Evolutionary conservation across 108 stramenopile species (phyloP).

Genomic region (Poteriospumella lacustris): DNA sequence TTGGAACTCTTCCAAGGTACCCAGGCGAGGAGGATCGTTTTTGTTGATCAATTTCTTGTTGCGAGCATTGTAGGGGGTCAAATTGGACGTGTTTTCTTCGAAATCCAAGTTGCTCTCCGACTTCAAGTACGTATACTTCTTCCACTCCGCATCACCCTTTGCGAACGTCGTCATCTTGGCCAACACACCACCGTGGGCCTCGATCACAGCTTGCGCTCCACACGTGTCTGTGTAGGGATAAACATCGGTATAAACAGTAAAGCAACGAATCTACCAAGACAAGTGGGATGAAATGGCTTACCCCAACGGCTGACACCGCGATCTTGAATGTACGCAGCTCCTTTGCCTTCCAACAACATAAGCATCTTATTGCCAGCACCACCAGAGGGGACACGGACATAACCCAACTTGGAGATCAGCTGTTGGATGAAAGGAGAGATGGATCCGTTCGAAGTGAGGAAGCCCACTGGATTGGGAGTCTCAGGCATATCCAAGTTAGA

Average conservation of each 20-base stretch:
- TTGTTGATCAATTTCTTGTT: conserved; percentile 9
- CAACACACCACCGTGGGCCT: conserved; percentile 56
- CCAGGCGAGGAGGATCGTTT: conserved; percentile 30
- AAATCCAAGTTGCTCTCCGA: conserved; percentile 56
- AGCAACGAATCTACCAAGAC: too few species aligned
- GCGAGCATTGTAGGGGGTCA: conserved; percentile 55
- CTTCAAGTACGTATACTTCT: conserved; percentile 52
- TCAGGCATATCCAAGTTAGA: conserved; percentile 29
- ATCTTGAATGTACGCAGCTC: conserved; percentile 57
- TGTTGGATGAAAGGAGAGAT: conserved; percentile 57
- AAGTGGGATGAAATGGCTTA: too few species aligned
- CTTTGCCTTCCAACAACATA: conserved; percentile 50
- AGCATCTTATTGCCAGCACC: conserved; percentile 65
- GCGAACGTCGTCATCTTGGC: conserved; percentile 48
- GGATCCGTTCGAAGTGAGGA: conserved; percentile 58
- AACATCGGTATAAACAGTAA: too few species aligned
- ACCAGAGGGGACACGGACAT: conserved; percentile 43
- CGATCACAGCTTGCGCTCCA: conserved; percentile 56
- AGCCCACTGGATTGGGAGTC: conserved; percentile 23
- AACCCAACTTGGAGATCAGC: conserved; percentile 42
- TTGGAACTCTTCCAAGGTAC: conserved; percentile 42
- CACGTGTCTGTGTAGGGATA: conserved; percentile 40
- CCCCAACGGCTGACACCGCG: conserved; percentile 61
- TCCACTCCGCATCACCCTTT: not conserved
- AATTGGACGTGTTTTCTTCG: conserved; percentile 34